A percentile compares a stretch with the other conserved stretches of the same genome.
Evolutionary conservation across 371 early-diverging fungal genomes (phyloP).

Genomic region (Mortierella sp.): DNA sequence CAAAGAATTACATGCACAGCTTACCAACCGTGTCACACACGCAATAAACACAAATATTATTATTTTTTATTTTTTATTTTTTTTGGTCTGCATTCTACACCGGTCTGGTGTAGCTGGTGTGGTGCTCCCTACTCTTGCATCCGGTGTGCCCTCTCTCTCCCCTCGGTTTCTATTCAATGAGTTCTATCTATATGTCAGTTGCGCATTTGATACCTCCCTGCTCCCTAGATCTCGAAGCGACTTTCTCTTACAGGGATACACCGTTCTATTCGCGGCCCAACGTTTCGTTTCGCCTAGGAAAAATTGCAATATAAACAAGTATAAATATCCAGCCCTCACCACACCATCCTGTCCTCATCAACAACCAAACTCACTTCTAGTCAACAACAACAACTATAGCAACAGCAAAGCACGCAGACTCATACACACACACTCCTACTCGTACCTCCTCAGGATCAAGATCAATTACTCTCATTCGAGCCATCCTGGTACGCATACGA

Average conservation of each 20-base stretch:
- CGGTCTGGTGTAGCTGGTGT: not conserved
- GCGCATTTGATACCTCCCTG: not conserved
- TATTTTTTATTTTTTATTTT: too few species aligned
- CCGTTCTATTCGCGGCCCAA: not conserved
- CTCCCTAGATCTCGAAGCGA: not conserved
- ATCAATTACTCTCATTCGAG: not conserved
- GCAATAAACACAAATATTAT: too few species aligned
- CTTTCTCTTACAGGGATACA: not conserved
- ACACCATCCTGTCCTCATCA: constrained; percentile 25
- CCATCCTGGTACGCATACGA: too few species aligned
- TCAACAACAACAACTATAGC: not conserved
- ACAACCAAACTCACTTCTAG: not conserved
- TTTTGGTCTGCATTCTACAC: not conserved
- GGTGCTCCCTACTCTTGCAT: not conserved
- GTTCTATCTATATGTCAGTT: not conserved
- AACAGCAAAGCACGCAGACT: not conserved
- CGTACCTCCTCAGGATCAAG: not conserved
- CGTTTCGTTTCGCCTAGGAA: not conserved
- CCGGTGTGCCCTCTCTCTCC: not conserved
- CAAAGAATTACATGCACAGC: not conserved
- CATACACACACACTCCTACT: not conserved
- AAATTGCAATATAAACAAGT: constrained; percentile 11
- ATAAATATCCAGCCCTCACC: constrained; percentile 37
- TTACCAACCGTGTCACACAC: not conserved
- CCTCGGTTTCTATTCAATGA: constrained; percentile 1